phyloP scores from a whole-genome alignment of 2,329 filamentous ascomycete genomes.

The Macrophomina phaseolina region DNA sequence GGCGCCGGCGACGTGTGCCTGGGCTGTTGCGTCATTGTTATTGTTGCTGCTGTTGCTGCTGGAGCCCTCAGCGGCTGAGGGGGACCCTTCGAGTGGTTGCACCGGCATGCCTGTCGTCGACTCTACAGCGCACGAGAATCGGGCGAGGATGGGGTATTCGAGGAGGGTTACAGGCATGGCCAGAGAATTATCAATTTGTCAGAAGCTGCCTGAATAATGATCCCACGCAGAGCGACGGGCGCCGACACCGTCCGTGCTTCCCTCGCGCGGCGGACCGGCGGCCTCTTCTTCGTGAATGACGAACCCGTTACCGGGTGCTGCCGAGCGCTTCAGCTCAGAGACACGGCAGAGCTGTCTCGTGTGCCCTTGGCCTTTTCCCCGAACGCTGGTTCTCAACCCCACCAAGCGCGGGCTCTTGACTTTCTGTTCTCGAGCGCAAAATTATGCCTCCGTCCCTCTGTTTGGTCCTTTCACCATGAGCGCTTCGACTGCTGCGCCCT shows the following conservation, averaged over 20 bases:
- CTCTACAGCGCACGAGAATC: constrained; percentile 46
- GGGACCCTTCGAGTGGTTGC: constrained; percentile 41
- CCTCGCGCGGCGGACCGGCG: constrained; percentile 3
- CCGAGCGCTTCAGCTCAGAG: constrained; percentile 7
- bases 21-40: constrained; percentile 27
- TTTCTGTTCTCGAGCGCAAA: neutral
- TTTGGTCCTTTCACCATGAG: constrained; percentile 21
- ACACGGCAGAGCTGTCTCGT: neutral
- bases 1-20: constrained; percentile 25
- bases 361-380: neutral
- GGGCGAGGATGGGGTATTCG: constrained; percentile 45
- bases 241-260: constrained; percentile 5
- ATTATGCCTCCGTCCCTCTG: constrained; percentile 5
- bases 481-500: constrained; percentile 11
- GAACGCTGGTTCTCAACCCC: neutral
- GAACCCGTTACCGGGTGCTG: constrained; percentile 3
- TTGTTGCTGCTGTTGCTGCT: constrained; percentile 8
- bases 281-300: neutral
- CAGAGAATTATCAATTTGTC: constrained; percentile 14
- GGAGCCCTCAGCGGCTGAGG: constrained; percentile 31
- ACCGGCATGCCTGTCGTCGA: constrained; percentile 44
- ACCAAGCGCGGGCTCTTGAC: neutral
- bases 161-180: constrained; percentile 42
- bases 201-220: constrained; percentile 1
- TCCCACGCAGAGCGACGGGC: neutral